Base-by-base conservation (phyloP, 2,329 filamentous ascomycete genomes). In the Pleoardoris graminearum region DNA sequence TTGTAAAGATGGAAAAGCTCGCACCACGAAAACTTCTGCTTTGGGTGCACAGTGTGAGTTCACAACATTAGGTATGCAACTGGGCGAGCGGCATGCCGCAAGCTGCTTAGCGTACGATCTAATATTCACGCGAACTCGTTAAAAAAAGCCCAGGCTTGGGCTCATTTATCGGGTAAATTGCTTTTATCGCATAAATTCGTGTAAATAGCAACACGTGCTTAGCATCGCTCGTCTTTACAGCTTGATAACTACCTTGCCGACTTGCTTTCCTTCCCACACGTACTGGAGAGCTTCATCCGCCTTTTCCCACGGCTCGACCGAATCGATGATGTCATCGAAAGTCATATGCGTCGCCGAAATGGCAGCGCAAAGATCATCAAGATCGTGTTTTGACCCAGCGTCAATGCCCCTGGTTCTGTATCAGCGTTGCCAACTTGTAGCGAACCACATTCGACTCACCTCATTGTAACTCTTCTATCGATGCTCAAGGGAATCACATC, bases 381-480 rank as follows among this genome's bases (percentile, higher is more conserved):
- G 80, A 25, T 79, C 71, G 48, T 81, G 78, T 58, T 75, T 78
- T 0, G 84, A 82, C 0, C 85, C 85, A 63, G 84, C 85, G 27
- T 85, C 63, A 7, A 86, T 77, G 0, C 85, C 78, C 62, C 78
- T 79, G 11, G 80, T 1, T 7, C n/a, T 7, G n/a, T 8, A 23
- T 38, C 17, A 21, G 17, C 16, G 10, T 22, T 19, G 22, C 6
- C 19, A 14, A 14, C 17, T 21, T 38, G 4, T 16, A 21, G 38
- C 4, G 19, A 51, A 46, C 4, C 29, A 17, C 10, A 21, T 21
- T 17, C 14, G 16, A 17, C 53, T 50, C 43, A 58, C 56, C 55
- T 44, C 7, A 59, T 17, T 3, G 46, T 57, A 14, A 22, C 42
- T 47, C 53, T 22, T 30, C 43, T 33, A 49, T 55, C 36, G 51